Conservation (phyloP, 1,284 basidiomycete genomes). For the Pseudozyma sp. region DNA sequence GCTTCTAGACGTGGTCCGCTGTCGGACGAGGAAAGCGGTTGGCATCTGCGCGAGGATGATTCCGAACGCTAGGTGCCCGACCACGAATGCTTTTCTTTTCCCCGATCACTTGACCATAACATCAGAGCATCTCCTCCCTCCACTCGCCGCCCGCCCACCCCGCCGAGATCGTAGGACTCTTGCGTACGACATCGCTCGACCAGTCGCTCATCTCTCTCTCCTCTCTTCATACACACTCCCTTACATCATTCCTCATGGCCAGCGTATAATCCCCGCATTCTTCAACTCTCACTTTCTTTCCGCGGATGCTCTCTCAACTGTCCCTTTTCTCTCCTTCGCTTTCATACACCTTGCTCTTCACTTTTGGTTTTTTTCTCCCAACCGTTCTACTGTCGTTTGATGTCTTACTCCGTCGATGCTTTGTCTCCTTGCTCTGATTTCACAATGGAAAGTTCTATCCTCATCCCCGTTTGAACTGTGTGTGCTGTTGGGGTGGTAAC, state of each 20-base stretch:
- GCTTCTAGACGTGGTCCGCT: constrained; percentile 20
- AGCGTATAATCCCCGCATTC: constrained; percentile 7
- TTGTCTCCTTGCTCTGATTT: neutral
- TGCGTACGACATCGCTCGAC: constrained; percentile 6
- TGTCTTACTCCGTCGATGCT: neutral
- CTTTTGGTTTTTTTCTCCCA: neutral
- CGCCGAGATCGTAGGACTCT: constrained; percentile 22
- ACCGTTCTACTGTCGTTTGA: neutral
- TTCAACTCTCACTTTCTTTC: neutral
- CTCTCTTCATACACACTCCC: neutral
- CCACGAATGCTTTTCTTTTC: neutral
- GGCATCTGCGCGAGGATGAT: constrained; percentile 49
- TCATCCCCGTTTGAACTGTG: too few relatives aligned
- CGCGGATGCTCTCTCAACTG: neutral
- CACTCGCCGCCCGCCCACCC: neutral
- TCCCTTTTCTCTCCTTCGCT: too few relatives aligned
- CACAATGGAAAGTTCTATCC: neutral
- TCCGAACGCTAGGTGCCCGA: constrained; percentile 20
- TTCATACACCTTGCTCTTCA: neutral
- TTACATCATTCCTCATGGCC: neutral
- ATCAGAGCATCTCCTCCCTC: neutral
- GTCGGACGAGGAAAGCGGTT: constrained; percentile 50
- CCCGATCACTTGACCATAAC: neutral
- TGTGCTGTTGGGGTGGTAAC: too few relatives aligned
- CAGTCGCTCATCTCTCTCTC: constrained; percentile 31